Evolutionary conservation across 768 basidiomycete species (phyloP).

Genomic region (Chalciporus chontae): DNA sequence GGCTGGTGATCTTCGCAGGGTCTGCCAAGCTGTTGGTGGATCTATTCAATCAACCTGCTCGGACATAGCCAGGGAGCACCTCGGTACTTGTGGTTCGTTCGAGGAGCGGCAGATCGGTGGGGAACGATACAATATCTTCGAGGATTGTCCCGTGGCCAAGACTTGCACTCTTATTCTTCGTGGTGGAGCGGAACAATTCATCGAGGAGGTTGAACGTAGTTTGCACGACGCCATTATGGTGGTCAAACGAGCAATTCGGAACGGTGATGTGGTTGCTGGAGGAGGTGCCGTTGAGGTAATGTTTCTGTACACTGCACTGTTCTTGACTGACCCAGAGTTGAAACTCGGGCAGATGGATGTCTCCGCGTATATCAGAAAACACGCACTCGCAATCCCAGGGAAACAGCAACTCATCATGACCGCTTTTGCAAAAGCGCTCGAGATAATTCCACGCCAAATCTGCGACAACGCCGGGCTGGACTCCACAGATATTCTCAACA

Average conservation of each 20-base stretch:
- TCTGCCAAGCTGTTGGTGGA: conserved; percentile 94
- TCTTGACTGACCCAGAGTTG: neutral
- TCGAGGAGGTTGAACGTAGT: conserved; percentile 96
- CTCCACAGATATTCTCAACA: conserved; percentile 95
- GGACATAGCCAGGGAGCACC: conserved; percentile 84
- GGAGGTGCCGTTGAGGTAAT: conserved; percentile 94
- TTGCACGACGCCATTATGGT: conserved; percentile 99
- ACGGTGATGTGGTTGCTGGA: conserved; percentile 94
- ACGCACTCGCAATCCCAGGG: conserved; percentile 90
- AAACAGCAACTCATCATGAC: conserved; percentile 92
- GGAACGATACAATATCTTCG: conserved; percentile 94
- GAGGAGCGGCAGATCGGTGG: conserved; percentile 96
- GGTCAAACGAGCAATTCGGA: conserved; percentile 95
- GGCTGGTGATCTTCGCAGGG: conserved; percentile 85
- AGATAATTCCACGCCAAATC: conserved; percentile 97
- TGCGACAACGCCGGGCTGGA: conserved; percentile 98
- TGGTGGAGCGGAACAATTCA: conserved; percentile 98
- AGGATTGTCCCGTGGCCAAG: conserved; percentile 89
- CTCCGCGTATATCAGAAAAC: conserved; percentile 88
- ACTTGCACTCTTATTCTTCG: conserved; percentile 93
- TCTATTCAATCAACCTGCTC: conserved; percentile 93
- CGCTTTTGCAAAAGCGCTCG: conserved; percentile 96
- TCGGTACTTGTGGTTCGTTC: conserved; percentile 90
- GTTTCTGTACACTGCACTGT: conserved; percentile 1
- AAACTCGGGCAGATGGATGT: conserved; percentile 80